Conservation (phyloP, 805 yeast genomes). For the Ogataea corticis region DNA sequence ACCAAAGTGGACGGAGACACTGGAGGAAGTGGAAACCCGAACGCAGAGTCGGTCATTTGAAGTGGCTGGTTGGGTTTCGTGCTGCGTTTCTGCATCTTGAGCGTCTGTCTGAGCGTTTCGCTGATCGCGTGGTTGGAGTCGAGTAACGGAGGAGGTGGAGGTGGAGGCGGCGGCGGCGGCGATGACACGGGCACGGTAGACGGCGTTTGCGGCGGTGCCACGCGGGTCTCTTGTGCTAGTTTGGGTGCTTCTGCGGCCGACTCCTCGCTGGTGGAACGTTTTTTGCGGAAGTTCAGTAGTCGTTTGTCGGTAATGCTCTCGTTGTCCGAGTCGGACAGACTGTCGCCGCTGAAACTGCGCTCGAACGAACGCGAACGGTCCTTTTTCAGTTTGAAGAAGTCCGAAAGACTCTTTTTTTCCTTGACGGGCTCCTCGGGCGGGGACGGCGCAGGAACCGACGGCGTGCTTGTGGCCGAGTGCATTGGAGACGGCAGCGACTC, state of each 20-base stretch:
- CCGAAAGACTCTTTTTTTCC: constrained; percentile 24
- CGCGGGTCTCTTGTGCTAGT: too few species aligned
- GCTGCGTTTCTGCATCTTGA: constrained; percentile 32
- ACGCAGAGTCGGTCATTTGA: constrained; percentile 73
- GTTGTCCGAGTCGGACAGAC: constrained; percentile 22
- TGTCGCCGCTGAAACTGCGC: constrained; percentile 12
- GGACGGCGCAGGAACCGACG: constrained; percentile 5
- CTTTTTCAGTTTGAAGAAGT: constrained; percentile 31
- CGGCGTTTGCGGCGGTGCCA: neutral
- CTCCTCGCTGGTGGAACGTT: constrained; percentile 6
- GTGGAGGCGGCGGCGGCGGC: constrained; percentile 8
- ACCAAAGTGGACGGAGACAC: constrained; percentile 72
- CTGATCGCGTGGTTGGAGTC: constrained; percentile 9
- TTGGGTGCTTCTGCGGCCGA: neutral
- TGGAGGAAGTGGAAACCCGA: constrained; percentile 86
- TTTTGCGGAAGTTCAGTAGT: constrained; percentile 7
- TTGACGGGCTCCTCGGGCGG: constrained; percentile 5
- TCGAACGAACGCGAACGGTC: constrained; percentile 19
- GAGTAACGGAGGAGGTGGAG: constrained; percentile 8
- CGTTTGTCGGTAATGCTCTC: constrained; percentile 26
- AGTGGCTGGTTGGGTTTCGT: constrained; percentile 56
- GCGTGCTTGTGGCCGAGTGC: constrained; percentile 15
- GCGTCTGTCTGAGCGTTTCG: constrained; percentile 26
- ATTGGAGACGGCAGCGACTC: constrained; percentile 1
- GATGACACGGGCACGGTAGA: neutral